Evolutionary conservation across 441 rosid genomes (phyloP).

Genomic region (Metrosideros polymorpha): DNA sequence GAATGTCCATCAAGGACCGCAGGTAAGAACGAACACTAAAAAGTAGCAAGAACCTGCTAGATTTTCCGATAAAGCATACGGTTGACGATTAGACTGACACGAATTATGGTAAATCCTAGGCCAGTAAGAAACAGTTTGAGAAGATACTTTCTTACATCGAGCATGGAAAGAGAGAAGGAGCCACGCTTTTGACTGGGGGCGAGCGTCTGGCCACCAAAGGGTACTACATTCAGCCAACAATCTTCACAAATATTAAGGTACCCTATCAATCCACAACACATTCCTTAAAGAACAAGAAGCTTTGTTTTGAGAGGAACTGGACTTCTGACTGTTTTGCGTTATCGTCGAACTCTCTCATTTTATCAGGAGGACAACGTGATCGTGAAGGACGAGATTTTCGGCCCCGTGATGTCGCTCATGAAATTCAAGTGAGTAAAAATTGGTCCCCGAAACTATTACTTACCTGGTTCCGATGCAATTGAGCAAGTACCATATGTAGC

Average conservation of each 20-base stretch:
- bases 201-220: conserved; percentile 41
- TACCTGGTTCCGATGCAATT: background rate
- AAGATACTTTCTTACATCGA: conserved; percentile 59
- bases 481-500: background rate
- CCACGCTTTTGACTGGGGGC: conserved; percentile 59
- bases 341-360: background rate
- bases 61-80: background rate
- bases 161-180: conserved; percentile 71
- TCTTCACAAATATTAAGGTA: conserved; percentile 70
- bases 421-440: conserved; percentile 52
- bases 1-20: conserved; percentile 55
- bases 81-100: background rate
- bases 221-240: conserved; percentile 58
- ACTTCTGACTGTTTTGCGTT: background rate
- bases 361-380: conserved; percentile 64
- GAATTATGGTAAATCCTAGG: conserved; percentile 16
- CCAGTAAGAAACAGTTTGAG: conserved; percentile 41
- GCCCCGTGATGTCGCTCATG: conserved; percentile 71
- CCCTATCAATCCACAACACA: background rate
- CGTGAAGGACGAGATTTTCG: conserved; percentile 73
- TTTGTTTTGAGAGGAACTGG: background rate
- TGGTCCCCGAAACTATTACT: background rate
- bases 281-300: background rate
- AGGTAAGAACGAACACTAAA: conserved; percentile 28
- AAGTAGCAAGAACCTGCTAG: background rate